Conservation (phyloP, 2,329 filamentous ascomycete genomes). For the Bipolaris gigantea region DNA sequence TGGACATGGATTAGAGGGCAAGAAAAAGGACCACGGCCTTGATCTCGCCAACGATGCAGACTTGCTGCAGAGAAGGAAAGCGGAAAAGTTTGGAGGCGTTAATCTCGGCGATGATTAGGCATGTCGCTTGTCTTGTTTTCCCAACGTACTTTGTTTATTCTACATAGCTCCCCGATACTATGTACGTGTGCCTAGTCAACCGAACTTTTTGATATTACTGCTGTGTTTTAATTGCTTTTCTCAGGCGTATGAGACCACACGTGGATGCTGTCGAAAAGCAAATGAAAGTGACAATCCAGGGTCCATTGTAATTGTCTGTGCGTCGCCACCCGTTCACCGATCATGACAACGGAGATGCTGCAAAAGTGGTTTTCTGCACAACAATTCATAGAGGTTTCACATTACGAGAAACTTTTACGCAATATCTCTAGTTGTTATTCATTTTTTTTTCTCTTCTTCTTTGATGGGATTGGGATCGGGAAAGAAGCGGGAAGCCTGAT, state of each 20-base stretch:
- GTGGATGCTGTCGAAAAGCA: too few relatives aligned
- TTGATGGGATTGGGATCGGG: too few relatives aligned
- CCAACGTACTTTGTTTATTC: neutral
- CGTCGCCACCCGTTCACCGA: neutral
- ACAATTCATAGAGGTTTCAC: neutral
- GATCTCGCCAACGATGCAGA: neutral
- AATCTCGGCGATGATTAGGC: slow-evolving; percentile 7
- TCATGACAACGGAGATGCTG: neutral
- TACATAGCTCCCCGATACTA: neutral
- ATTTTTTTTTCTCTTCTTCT: neutral
- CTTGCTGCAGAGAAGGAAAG: slow-evolving; percentile 12
- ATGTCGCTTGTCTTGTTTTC: neutral
- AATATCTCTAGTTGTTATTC: neutral
- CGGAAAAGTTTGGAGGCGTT: slow-evolving; percentile 20
- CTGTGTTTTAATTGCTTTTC: too few relatives aligned
- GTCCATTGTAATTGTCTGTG: neutral
- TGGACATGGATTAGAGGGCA: neutral
- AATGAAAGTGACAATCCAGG: neutral
- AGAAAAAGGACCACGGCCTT: neutral
- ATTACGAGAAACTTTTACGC: neutral
- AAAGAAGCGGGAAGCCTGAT: neutral
- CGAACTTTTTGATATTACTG: too few relatives aligned
- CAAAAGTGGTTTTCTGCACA: neutral
- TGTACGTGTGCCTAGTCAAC: too few relatives aligned
- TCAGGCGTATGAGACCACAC: too few relatives aligned